Base-by-base conservation (phyloP, 768 basidiomycete genomes). In the Podaxis pistillaris region DNA sequence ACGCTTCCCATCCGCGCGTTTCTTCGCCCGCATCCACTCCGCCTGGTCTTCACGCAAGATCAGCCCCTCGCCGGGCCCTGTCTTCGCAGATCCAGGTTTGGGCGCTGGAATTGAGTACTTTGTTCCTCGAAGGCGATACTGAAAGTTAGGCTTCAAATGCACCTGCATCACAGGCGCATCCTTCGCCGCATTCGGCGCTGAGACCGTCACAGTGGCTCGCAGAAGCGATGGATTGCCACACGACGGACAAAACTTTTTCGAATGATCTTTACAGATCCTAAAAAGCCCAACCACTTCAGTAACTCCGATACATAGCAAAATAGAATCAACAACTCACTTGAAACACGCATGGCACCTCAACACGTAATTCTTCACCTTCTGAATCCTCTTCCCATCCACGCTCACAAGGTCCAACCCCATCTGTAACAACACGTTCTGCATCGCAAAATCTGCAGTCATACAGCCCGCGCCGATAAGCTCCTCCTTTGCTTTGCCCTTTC, bases 381-480 rank as follows among this genome's bases (percentile, higher is more conserved):
- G 84, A 63, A 99, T 96, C 67, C 86, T 82, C 77, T 90, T 96
- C 4, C 97, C 97, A 65, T 95, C 94, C 6, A 91, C 84, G 8
- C 94, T 89, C 11, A 99, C 88, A 30, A 98, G 81, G 64, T 89
- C 91, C 65, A 99, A 76, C 0, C 91, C 91, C 91, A 98, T 95
- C 73, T 97, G 96, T 56, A 99, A 75, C 65, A 96, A 76, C 22
- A 98, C 93, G 69, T 99, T 99, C 76, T 99, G 97, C 88, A 99
- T 97, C 17, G 97, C 97, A 73, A 95, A 98, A 83, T 99, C 97
- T 22, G 93, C 93, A 8, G 97, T 98, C 91, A 98, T 94, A 72
- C 96, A 97, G 17, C 95, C 97, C 4, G 85, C 86, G 57, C 80
- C 81, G 51, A 96, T 68, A 0, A 66, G 41, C 50, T 79, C 76